Conservation (phyloP, 345 rosid species). For the Durio zibethinus region DNA sequence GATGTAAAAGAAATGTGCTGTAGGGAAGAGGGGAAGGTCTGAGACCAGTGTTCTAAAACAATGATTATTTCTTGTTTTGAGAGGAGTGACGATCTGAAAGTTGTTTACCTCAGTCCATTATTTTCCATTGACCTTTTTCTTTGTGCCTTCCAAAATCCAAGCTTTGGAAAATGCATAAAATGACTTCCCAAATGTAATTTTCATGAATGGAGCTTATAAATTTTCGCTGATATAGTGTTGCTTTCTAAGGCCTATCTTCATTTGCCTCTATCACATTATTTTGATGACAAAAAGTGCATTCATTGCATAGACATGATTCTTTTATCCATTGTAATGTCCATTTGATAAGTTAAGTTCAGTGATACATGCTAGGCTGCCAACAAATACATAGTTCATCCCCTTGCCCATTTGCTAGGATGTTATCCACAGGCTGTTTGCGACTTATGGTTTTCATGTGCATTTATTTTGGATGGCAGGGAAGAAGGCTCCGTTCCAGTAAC, state of each 20-base stretch:
- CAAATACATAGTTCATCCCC: neutral
- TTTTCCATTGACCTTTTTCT: neutral
- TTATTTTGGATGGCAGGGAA: conserved; percentile 7
- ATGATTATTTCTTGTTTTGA: neutral
- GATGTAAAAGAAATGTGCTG: neutral
- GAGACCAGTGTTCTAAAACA: neutral
- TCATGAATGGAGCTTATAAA: neutral
- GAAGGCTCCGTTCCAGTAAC: neutral
- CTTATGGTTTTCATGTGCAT: neutral
- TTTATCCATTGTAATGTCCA: neutral
- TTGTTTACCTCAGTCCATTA: neutral
- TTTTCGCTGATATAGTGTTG: neutral
- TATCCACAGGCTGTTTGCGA: neutral
- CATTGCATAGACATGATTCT: neutral
- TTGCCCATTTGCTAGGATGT: neutral
- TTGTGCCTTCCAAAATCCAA: neutral
- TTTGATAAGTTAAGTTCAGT: neutral
- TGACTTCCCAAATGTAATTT: neutral
- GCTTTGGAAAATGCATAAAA: neutral
- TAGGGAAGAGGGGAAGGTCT: neutral
- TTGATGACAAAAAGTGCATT: neutral
- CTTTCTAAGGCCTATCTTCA: neutral
- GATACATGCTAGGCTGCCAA: neutral
- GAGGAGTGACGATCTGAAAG: neutral
- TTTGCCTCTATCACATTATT: neutral